phyloP scores from a whole-genome alignment of 78 protist genomes.

The Guillardia theta region DNA sequence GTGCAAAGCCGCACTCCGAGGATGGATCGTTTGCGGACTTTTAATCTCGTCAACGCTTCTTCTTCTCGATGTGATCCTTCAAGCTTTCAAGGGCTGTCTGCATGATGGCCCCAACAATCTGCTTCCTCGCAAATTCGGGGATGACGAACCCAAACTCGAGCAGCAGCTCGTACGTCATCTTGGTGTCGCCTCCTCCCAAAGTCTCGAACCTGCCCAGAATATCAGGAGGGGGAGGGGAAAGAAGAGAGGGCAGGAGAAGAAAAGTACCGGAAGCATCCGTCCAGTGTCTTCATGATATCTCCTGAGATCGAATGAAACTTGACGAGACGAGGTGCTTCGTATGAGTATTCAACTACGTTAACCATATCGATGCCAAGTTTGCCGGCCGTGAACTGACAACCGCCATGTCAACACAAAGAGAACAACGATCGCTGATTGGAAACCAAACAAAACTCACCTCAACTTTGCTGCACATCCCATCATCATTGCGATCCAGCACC shows the following conservation, averaged over 20 bases:
- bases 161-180: conserved; percentile 26
- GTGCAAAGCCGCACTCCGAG: too few relatives aligned
- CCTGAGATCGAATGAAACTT: background rate
- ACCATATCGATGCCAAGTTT: background rate
- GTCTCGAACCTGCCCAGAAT: background rate
- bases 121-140: background rate
- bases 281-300: background rate
- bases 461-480: background rate
- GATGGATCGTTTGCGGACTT: too few relatives aligned
- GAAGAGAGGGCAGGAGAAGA: background rate
- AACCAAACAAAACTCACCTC: background rate
- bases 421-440: background rate
- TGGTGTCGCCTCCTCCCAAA: background rate
- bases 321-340: background rate
- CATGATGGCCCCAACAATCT: background rate
- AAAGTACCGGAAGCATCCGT: background rate
- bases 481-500: background rate
- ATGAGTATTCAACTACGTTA: background rate
- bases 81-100: too few relatives aligned
- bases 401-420: background rate
- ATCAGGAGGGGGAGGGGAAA: background rate
- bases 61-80: too few relatives aligned
- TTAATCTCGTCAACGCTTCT: too few relatives aligned
- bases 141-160: background rate
- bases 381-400: background rate